Evolutionary conservation across 176 grass and related monocot genomes (phyloP).

Genomic region (Aechmea fasciata): DNA sequence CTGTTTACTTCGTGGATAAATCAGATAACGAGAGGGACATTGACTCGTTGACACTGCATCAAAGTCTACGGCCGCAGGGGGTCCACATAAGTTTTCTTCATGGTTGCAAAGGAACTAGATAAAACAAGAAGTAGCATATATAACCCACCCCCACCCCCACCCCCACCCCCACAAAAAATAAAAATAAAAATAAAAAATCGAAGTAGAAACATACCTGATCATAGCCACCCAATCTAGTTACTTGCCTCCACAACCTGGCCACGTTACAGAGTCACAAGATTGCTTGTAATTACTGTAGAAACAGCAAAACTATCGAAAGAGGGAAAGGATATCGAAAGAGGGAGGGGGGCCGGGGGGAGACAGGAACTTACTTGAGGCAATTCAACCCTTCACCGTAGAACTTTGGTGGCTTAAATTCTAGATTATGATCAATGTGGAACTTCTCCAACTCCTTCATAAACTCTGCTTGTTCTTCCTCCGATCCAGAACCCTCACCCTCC

Average conservation of each 20-base stretch:
- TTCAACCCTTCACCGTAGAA: slow-evolving; percentile 97
- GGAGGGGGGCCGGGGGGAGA: neutral
- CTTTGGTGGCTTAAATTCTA: slow-evolving; percentile 97
- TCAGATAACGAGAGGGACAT: no score
- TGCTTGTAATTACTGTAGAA: slow-evolving; percentile 3
- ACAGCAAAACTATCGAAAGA: neutral
- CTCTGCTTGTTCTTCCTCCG: slow-evolving; percentile 79
- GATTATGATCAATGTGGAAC: slow-evolving; percentile 60
- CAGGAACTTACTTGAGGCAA: slow-evolving; percentile 77
- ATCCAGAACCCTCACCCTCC: slow-evolving; percentile 80
- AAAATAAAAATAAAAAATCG: neutral
- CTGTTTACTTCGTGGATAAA: no score
- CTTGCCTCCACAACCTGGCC: slow-evolving; percentile 93
- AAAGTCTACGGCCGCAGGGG: no score
- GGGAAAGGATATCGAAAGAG: neutral
- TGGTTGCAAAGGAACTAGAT: neutral
- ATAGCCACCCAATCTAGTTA: slow-evolving; percentile 84
- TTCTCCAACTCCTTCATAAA: slow-evolving; percentile 92
- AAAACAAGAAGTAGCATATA: neutral
- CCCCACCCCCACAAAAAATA: no score
- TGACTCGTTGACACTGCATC: no score
- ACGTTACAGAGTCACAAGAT: neutral
- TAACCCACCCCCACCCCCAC: no score
- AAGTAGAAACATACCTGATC: slow-evolving; percentile 47
- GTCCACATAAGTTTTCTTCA: neutral